A percentile compares a stretch with the other conserved stretches of the same genome.
These are phyloP conservation scores for Arctium minus DNA, from an alignment of 129 eudicot genomes.

Conservation along the genomic window DNA sequence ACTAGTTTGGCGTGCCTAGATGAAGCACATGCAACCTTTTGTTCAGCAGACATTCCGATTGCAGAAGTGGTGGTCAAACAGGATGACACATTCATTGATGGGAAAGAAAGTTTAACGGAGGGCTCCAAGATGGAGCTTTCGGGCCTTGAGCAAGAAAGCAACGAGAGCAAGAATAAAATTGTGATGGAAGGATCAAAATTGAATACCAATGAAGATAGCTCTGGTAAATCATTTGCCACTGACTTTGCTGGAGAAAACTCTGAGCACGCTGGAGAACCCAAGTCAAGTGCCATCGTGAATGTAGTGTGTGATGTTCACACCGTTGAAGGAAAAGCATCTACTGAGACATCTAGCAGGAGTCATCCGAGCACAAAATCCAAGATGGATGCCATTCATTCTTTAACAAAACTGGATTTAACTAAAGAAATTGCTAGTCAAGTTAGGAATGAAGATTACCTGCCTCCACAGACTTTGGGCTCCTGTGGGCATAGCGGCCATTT, in stretches of 20 bases:
- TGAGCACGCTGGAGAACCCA: not conserved
- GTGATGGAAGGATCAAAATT: slow-evolving; percentile 25
- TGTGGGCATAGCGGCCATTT: slow-evolving; percentile 15
- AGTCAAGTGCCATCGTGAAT: not conserved
- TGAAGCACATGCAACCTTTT: slow-evolving; percentile 5
- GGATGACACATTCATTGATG: slow-evolving; percentile 5
- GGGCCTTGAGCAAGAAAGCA: slow-evolving; percentile 23
- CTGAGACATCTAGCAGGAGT: not conserved
- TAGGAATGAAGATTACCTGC: slow-evolving; percentile 7
- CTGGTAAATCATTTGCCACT: not conserved
- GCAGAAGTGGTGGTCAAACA: slow-evolving; percentile 20
- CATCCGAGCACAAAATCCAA: slow-evolving; percentile 8
- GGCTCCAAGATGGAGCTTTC: slow-evolving; percentile 7
- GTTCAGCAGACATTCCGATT: not conserved
- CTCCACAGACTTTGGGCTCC: not conserved
- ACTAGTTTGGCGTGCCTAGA: not conserved
- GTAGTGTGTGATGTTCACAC: not conserved
- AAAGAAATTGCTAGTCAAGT: slow-evolving; percentile 8
- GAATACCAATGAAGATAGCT: slow-evolving; percentile 2
- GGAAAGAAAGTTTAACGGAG: slow-evolving; percentile 16
- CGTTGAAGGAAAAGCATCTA: not conserved
- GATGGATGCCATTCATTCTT: slow-evolving; percentile 13
- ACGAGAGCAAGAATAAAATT: not conserved
- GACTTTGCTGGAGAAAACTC: not conserved
- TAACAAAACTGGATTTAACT: slow-evolving; percentile 7